Conservation (phyloP, 2,329 filamentous ascomycete species). For the Dactylonectria macrodidyma region DNA sequence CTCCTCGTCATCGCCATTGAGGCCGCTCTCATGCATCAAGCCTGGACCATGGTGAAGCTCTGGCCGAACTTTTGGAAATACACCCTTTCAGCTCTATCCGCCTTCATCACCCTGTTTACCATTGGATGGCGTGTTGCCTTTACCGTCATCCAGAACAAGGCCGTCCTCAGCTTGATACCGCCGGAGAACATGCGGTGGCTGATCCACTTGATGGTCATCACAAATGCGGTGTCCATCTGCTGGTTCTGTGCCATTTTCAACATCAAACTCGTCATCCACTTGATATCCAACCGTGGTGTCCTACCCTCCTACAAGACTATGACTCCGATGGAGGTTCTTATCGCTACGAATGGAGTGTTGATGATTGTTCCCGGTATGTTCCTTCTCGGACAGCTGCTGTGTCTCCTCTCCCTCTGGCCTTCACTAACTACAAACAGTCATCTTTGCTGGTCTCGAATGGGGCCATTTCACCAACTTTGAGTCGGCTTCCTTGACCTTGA, state of each 20-base stretch:
- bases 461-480: constrained; percentile 61
- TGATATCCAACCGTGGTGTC: constrained; percentile 63
- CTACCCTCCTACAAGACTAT: constrained; percentile 60
- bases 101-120: constrained; percentile 52
- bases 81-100: constrained; percentile 51
- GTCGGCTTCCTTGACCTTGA: constrained; percentile 64
- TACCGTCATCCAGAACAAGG: constrained; percentile 55
- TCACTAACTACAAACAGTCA: constrained; percentile 52
- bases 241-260: constrained; percentile 73
- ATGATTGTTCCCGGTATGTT: constrained; percentile 69
- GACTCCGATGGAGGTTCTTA: constrained; percentile 67
- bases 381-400: background rate
- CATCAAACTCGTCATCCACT: constrained; percentile 63
- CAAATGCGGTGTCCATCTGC: constrained; percentile 59
- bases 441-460: constrained; percentile 67
- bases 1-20: constrained; percentile 63
- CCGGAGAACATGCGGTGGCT: constrained; percentile 54
- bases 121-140: constrained; percentile 52
- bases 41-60: constrained; percentile 66
- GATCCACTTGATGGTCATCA: constrained; percentile 55
- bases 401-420: background rate
- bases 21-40: constrained; percentile 65
- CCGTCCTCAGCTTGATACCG: constrained; percentile 45
- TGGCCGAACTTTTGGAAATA: constrained; percentile 59
- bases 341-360: constrained; percentile 69